phyloP scores from a whole-genome alignment of 2,329 filamentous ascomycete species.

The Verticillium albo-atrum region DNA sequence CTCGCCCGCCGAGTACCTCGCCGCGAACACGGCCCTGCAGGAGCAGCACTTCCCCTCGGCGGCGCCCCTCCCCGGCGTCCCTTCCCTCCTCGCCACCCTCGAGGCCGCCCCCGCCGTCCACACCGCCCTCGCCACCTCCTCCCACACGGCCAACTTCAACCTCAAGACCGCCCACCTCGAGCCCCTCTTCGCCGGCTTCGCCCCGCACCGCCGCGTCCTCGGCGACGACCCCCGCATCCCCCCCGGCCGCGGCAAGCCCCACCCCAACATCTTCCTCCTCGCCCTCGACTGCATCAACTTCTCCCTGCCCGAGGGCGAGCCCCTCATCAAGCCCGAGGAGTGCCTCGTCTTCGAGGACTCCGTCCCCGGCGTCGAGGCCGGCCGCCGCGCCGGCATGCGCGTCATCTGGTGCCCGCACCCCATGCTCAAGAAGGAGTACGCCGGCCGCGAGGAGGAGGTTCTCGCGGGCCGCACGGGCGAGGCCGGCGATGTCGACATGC shows the following conservation, averaged over 20 bases:
- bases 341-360: conserved; percentile 96
- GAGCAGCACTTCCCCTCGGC: conserved; percentile 65
- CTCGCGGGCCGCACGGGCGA: conserved; percentile 77
- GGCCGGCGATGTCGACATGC: conserved; percentile 49
- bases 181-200: conserved; percentile 62
- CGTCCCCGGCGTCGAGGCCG: conserved; percentile 88
- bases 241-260: conserved; percentile 81
- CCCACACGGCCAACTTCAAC: conserved; percentile 65
- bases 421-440: conserved; percentile 70
- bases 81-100: conserved; percentile 52
- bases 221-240: conserved; percentile 81
- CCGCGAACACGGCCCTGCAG: conserved; percentile 60
- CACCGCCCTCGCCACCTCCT: conserved; percentile 83
- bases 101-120: conserved; percentile 48
- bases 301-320: conserved; percentile 57
- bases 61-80: conserved; percentile 76
- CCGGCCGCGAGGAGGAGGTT: conserved; percentile 73
- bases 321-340: conserved; percentile 71
- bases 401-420: conserved; percentile 90
- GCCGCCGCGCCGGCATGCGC: conserved; percentile 87
- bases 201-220: conserved; percentile 65
- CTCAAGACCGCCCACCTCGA: conserved; percentile 67
- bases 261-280: conserved; percentile 90
- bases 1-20: conserved; percentile 59
- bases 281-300: conserved; percentile 83